These are phyloP conservation scores for Corylus avellana DNA, from an alignment of 306 rosid species.

Conservation along the genomic window DNA sequence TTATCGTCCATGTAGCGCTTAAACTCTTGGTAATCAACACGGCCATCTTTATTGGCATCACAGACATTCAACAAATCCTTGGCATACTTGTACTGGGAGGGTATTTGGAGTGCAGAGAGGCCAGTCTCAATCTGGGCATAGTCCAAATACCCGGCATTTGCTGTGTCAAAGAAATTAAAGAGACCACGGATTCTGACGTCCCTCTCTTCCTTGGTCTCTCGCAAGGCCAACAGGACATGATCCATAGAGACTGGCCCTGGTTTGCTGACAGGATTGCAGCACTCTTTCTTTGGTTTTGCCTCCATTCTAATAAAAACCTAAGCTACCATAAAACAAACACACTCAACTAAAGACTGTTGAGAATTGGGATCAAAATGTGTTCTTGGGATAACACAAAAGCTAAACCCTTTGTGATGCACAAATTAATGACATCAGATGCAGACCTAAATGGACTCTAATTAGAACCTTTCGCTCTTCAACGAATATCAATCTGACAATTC, in stretches of 20 bases:
- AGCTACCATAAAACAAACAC: not conserved
- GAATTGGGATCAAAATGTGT: not conserved
- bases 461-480: not conserved
- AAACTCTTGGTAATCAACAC: slow-evolving; percentile 76
- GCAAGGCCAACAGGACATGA: slow-evolving; percentile 78
- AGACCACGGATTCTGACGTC: slow-evolving; percentile 64
- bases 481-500: not conserved
- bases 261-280: slow-evolving; percentile 64
- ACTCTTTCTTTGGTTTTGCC: slow-evolving; percentile 30
- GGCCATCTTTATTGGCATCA: slow-evolving; percentile 75
- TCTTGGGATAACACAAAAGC: not conserved
- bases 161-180: slow-evolving; percentile 72
- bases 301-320: slow-evolving; percentile 36
- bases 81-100: slow-evolving; percentile 81
- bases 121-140: slow-evolving; percentile 76
- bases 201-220: slow-evolving; percentile 82
- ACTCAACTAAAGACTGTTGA: not conserved
- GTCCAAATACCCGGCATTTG: slow-evolving; percentile 66
- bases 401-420: not conserved
- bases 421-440: not conserved
- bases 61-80: slow-evolving; percentile 76
- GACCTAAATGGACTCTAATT: not conserved
- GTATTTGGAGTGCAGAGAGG: slow-evolving; percentile 78
- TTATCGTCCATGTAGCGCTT: slow-evolving; percentile 86
- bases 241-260: slow-evolving; percentile 76